Evolutionary conservation across 257 asterid genomes (phyloP), one percentile per base, ranked within the genome.

Genomic region (Solanum ossicruentum): DNA sequence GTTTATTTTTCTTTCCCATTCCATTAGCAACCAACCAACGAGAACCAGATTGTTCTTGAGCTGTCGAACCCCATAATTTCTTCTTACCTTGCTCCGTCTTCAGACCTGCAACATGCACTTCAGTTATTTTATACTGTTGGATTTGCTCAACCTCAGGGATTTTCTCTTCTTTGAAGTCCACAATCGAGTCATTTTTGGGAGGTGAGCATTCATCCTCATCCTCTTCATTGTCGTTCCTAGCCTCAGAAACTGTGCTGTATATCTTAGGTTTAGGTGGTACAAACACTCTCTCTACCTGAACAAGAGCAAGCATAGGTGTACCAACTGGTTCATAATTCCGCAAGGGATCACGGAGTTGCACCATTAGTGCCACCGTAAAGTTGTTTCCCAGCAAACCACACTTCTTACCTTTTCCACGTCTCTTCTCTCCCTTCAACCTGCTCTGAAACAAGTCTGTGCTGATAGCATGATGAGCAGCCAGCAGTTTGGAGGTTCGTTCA

Each of bases 11-110:
- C 94, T 97, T 97, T 84, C 98, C 99, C 99, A 97, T 95, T 85
- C 99, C 98, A 83, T 92, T 97, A 1, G 99, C 99, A 10, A 97
- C 95, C 89, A 97, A 82, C 99, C 99, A 97, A 23, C 98, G 98
- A 10, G 99, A 95, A 16, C 99, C 98, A 17, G 97, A 87, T 86
- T 93, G 97, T 82, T 94, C 97, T 69, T 93, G 98, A 77, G 90
- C 89, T 36, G 91, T 70, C 6, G 98, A 91, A 60, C 99, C 98
- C 99, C 98, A 93, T 21, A 87, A 67, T 92, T 94, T 93, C 91
- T 93, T 97, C 82, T 94, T 92, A 39, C 93, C 90, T 47, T 91
- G 89, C 49, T 97, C 97, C 1, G 90, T 85, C 88, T 92, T 94
- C 85, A 94, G 84, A 66, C 99, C 98, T 26, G 98, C 95, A 63